Percentiles rank a stretch among this genome's conserved stretches.
Conservation (phyloP, 1,139 yeast genomes). For the Petasospora rhodanensis region DNA sequence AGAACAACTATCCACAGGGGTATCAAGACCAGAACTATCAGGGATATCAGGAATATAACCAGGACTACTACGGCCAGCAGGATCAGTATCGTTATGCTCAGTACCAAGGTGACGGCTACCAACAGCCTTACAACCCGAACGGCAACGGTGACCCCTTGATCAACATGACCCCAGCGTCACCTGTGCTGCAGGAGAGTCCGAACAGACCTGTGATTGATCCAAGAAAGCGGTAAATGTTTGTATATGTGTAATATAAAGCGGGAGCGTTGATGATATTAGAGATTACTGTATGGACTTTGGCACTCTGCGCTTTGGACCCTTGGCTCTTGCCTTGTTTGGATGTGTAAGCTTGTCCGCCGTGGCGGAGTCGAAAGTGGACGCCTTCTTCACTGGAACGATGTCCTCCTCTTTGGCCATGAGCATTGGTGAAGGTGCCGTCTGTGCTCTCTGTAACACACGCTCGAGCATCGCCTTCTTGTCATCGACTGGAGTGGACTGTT, state of each 20-base stretch:
- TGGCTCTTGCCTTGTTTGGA: conserved; percentile 57
- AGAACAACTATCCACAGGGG: not conserved
- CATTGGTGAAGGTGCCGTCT: conserved; percentile 14
- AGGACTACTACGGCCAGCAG: not conserved
- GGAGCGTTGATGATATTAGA: not conserved
- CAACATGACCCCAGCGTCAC: too few relatives aligned
- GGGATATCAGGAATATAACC: not conserved
- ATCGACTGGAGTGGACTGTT: not conserved
- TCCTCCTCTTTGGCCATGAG: conserved; percentile 12
- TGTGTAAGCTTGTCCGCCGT: conserved; percentile 40
- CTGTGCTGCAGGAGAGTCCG: too few relatives aligned
- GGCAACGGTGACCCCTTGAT: too few relatives aligned
- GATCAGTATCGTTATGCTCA: too few relatives aligned
- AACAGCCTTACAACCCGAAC: too few relatives aligned
- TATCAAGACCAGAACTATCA: not conserved
- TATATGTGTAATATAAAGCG: not conserved
- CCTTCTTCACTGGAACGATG: conserved; percentile 17
- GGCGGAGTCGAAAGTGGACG: conserved; percentile 25
- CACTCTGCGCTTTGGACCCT: conserved; percentile 71
- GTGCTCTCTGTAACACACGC: conserved; percentile 19
- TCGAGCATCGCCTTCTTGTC: conserved; percentile 14
- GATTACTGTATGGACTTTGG: conserved; percentile 37
- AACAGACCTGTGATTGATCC: too few relatives aligned
- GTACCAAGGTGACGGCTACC: not conserved
- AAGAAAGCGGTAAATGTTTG: too few relatives aligned